Conservation (phyloP, 495 filamentous ascomycete genomes). For the Barbatosphaeria neglecta region DNA sequence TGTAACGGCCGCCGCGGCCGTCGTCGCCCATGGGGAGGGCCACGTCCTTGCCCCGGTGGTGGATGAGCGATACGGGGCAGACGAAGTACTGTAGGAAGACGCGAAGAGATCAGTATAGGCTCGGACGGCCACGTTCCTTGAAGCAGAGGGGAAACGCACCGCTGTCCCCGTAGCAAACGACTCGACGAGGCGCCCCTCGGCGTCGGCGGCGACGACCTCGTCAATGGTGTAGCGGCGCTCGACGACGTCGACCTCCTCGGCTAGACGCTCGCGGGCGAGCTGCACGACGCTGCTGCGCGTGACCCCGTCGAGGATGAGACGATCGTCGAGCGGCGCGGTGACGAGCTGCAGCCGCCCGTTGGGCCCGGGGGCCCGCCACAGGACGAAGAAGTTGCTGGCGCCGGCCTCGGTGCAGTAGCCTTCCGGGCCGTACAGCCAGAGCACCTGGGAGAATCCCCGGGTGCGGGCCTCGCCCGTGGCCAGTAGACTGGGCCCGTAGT, state of each 20-base stretch:
- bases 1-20: conserved; percentile 47
- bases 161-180: conserved; percentile 83
- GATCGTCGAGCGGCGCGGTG: conserved; percentile 69
- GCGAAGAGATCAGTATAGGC: neutral
- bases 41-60: conserved; percentile 59
- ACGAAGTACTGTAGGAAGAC: conserved; percentile 57
- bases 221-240: conserved; percentile 71
- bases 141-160: conserved; percentile 32
- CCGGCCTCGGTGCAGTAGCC: conserved; percentile 79
- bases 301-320: conserved; percentile 76
- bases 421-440: conserved; percentile 78
- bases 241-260: conserved; percentile 54
- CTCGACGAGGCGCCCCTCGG: conserved; percentile 70
- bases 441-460: conserved; percentile 70
- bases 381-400: conserved; percentile 84
- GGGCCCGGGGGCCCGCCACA: conserved; percentile 62
- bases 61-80: conserved; percentile 59
- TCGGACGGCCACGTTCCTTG: no score
- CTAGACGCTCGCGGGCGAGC: conserved; percentile 53
- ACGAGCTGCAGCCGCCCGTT: conserved; percentile 58
- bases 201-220: conserved; percentile 60
- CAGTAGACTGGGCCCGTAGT: conserved; percentile 74
- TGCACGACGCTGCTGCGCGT: conserved; percentile 68
- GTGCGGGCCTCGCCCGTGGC: conserved; percentile 61
- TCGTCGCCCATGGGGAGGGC: conserved; percentile 49